Base-by-base conservation (phyloP, 768 basidiomycete genomes). In the Mycena amicta region DNA sequence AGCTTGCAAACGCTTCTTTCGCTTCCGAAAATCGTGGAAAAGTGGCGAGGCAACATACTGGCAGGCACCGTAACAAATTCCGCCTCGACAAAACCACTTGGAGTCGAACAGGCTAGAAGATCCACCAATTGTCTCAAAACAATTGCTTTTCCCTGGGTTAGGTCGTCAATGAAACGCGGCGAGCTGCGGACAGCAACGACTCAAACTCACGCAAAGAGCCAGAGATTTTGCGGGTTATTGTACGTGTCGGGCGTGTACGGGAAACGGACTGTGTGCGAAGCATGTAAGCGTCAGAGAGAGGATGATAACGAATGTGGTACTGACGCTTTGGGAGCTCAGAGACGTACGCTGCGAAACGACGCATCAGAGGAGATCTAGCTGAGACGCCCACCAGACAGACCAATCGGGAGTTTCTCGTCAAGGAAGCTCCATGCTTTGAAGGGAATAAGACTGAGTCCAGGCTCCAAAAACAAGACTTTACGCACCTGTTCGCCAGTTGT, bases 181-280 rank as follows among this genome's bases (percentile, higher is more conserved):
- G 16, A 12, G 22, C 20, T 53, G 23, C 43, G 23, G 47, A 49
- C 26, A 12, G 12, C 47, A 43, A 22, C 20, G 20, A 43, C 20
- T 13, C 12, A 13, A 46, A 75, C 78, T 54, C 72, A 84, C 83
- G 82, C 81, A 53, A 83, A 85, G 5, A 64, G 71, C 84, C 85
- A 87, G 13, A 87, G 69, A 57, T 79, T 82, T 53, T 85, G 81
- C 0, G 85, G 85, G 65, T 86, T 80, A 69, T 84, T 87, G 74
- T 85, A 87, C 3, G 85, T 87, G 25, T 84, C 82, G 46, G 69
- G 71, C 1, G 85, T 86, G 67, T 86, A 87, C 12, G 83, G 74
- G 72, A 86, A 87, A 30, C 83, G 82, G 65, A 81, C 83, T 84
- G 66, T 11, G 49, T 30, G 16, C n/a, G 41, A 50, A 15, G n/a